Conservation (phyloP, 148 eudicot species). For the Cornus florida region DNA sequence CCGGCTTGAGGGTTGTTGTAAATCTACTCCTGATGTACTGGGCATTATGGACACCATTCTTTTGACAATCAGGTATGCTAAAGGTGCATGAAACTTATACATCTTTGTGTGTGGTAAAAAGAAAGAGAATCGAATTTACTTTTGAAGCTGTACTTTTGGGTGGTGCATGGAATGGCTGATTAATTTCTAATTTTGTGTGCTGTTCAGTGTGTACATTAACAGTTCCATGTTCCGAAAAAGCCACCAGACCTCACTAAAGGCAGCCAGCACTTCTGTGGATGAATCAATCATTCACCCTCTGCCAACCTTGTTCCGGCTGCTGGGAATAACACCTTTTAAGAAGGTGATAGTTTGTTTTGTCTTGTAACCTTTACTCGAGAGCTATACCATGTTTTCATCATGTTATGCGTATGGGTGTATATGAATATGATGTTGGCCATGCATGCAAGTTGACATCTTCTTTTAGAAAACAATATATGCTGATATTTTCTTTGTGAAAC, state of each 20-base stretch:
- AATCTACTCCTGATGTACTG: slow-evolving; percentile 74
- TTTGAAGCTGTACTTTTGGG: neutral
- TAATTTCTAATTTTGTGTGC: neutral
- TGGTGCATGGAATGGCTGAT: neutral
- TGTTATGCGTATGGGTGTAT: neutral
- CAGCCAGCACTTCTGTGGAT: slow-evolving; percentile 47
- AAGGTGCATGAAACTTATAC: neutral
- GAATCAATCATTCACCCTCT: slow-evolving; percentile 82
- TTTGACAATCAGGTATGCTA: slow-evolving; percentile 68
- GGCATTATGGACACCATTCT: slow-evolving; percentile 82
- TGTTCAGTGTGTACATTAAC: slow-evolving; percentile 71
- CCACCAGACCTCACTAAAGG: slow-evolving; percentile 69
- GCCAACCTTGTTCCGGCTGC: slow-evolving; percentile 74
- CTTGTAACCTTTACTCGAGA: neutral
- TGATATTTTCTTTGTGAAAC: neutral
- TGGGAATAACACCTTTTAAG: slow-evolving; percentile 71
- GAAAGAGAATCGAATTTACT: neutral
- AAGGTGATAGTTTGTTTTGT: slow-evolving; percentile 46
- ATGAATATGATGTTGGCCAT: neutral
- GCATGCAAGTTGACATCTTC: neutral
- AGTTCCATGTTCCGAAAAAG: slow-evolving; percentile 71
- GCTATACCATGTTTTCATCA: neutral
- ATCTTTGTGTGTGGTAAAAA: neutral
- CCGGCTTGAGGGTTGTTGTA: slow-evolving; percentile 65
- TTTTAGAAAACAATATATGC: neutral